Evolutionary conservation across 805 yeast genomes (phyloP).

Genomic region (Saccharomycopsis sp.): DNA sequence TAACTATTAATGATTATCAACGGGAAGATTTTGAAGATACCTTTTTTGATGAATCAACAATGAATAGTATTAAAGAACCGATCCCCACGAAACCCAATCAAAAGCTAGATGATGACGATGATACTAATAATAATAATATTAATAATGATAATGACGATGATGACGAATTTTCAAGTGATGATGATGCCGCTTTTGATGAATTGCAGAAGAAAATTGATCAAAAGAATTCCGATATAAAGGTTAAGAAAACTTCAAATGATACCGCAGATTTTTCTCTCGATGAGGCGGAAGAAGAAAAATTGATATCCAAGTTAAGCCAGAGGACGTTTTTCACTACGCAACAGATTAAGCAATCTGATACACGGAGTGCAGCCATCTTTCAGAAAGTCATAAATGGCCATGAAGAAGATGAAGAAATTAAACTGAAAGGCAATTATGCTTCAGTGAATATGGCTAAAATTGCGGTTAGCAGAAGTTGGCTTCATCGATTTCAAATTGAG

Average conservation of each 20-base stretch:
- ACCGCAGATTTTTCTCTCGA: neutral
- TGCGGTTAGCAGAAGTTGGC: constrained; percentile 16
- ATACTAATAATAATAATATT: constrained; percentile 6
- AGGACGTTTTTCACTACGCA: constrained; percentile 6
- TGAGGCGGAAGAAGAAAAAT: constrained; percentile 9
- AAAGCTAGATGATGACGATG: neutral
- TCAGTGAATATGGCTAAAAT: constrained; percentile 15
- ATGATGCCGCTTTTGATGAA: constrained; percentile 13
- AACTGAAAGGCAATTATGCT: constrained; percentile 12
- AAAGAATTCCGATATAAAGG: neutral
- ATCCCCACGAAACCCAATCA: neutral
- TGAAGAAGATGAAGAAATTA: neutral
- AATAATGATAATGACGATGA: constrained; percentile 1
- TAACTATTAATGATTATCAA: constrained; percentile 13
- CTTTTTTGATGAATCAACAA: constrained; percentile 18
- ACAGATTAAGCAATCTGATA: constrained; percentile 1
- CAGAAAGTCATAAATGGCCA: constrained; percentile 7
- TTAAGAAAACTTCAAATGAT: neutral
- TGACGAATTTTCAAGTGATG: constrained; percentile 14
- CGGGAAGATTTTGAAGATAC: constrained; percentile 15
- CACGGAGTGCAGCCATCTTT: constrained; percentile 9
- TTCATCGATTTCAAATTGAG: constrained; percentile 17
- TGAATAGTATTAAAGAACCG: neutral
- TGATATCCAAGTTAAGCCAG: constrained; percentile 5
- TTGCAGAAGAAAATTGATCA: constrained; percentile 12